Base-by-base conservation (phyloP, 1,139 yeast species). In the Yamadazyma sp. region DNA sequence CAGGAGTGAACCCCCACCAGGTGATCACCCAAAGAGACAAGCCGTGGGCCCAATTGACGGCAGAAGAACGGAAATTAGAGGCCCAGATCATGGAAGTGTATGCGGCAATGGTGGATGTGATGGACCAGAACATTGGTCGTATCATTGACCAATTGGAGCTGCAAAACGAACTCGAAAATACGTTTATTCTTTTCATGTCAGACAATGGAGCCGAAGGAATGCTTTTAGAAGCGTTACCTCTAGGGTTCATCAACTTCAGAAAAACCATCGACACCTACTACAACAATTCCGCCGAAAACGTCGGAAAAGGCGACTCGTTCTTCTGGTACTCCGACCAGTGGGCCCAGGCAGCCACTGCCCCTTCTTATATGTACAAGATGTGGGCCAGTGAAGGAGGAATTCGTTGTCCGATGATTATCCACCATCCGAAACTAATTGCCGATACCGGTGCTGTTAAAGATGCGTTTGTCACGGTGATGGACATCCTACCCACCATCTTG, bases 311-410 rank as follows among this genome's bases (percentile, higher is more conserved):
- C 33, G 59, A 76, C 45, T 73, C 80, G 2, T 77, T 74, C 50
- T 70, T 66, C 7, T 72, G 70, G 65, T 78, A 77, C 45, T 73
- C 76, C 1, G 80, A 78, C 41, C 73, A 77, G 49, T 77, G 82
- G 82, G 82, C 82, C 0, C 82, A 77, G 46, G 82, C 82, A n/a
- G 79, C 81, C 5, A 76, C 82, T 13, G 78, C 81, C 2, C 82
- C 82, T 4, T 61, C 70, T 29, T 61, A 67, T 38, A 71, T 73
- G 72, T 74, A 66, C 52, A 77, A 76, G 48, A 62, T 61, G 60
- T 75, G 77, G 72, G 64, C 78, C 1, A 69, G 58, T 6, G 82
- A 77, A 53, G 82, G 82, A 27, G 82, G 80, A 8, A 76, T 77
- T 27, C 64, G 76, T 24, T 73, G 78, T 50, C 82, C 82, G 0